These are phyloP conservation scores for Mortierella claussenii DNA, from an alignment of 192 early-diverging fungal genomes.

Conservation along the genomic window DNA sequence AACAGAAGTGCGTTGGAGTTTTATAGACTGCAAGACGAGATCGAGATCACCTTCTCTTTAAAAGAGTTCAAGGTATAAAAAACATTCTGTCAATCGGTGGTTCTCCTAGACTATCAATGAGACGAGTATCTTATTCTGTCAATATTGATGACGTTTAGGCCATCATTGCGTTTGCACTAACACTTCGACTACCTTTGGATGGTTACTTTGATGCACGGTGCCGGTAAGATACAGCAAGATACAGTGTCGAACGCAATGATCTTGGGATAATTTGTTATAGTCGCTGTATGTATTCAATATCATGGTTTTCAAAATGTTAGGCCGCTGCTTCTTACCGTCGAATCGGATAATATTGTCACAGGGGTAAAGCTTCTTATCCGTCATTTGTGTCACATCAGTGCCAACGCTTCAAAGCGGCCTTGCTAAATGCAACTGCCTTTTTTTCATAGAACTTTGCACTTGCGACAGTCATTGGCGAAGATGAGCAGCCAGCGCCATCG, in stretches of 20 bases:
- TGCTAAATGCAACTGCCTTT: background rate
- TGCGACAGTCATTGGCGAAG: slow-evolving; percentile 19
- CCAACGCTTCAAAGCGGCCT: background rate
- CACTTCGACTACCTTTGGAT: slow-evolving; percentile 28
- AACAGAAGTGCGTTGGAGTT: slow-evolving; percentile 7
- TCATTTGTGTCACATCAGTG: background rate
- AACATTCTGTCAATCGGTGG: background rate
- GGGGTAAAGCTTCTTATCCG: slow-evolving; percentile 15
- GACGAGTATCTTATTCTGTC: background rate
- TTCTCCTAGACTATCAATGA: background rate
- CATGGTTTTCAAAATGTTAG: slow-evolving; percentile 7
- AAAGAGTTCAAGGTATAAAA: slow-evolving; percentile 38
- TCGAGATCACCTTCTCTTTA: slow-evolving; percentile 20
- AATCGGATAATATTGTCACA: slow-evolving; percentile 27
- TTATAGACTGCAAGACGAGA: slow-evolving; percentile 17
- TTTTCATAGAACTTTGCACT: slow-evolving; percentile 22
- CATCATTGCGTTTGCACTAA: slow-evolving; percentile 23
- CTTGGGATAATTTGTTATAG: no score
- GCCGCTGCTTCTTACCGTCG: slow-evolving; percentile 17
- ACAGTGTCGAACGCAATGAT: no score
- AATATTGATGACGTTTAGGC: background rate
- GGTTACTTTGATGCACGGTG: slow-evolving; percentile 23
- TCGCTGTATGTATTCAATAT: no score
- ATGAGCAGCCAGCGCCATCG: no score
- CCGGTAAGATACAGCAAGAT: no score